phyloP scores from a whole-genome alignment of 768 basidiomycete genomes.

The Leccinum ochraceum region DNA sequence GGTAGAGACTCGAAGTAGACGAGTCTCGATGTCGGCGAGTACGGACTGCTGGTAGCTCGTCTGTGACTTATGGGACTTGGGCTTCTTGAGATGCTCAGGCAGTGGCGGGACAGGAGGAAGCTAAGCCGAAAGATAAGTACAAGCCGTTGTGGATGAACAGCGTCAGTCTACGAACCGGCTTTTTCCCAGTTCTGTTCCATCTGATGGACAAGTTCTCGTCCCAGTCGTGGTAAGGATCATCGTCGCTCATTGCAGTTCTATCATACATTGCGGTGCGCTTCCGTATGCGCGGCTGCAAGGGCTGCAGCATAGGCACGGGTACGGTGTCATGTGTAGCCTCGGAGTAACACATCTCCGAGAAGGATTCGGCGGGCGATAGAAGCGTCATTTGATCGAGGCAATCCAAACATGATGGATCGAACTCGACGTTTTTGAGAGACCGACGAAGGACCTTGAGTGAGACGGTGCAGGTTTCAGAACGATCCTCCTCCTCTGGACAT shows the following conservation, averaged over 20 bases:
- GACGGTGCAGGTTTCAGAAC: conserved; percentile 28
- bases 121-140: conserved; percentile 15
- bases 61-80: conserved; percentile 14
- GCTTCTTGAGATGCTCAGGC: conserved; percentile 27
- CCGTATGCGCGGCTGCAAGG: conserved; percentile 36
- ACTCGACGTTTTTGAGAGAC: conserved; percentile 37
- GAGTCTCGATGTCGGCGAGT: conserved; percentile 34
- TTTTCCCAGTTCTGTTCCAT: conserved; percentile 7
- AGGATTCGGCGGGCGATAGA: conserved; percentile 40
- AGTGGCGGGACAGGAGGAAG: conserved; percentile 29
- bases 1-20: conserved; percentile 26
- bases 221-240: conserved; percentile 38
- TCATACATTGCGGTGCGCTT: conserved; percentile 29
- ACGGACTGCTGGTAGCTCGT: conserved; percentile 33
- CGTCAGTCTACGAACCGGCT: conserved; percentile 22
- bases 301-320: conserved; percentile 31
- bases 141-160: neutral
- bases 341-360: conserved; percentile 44
- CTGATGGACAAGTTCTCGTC: conserved; percentile 37
- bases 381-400: conserved; percentile 45
- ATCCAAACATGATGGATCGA: conserved; percentile 43
- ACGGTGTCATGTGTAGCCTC: conserved; percentile 39
- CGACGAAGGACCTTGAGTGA: conserved; percentile 35
- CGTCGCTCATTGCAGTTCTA: conserved; percentile 36
- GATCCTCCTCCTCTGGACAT: conserved; percentile 31